Percentiles rank a stretch among this genome's conserved stretches.
Evolutionary conservation across 2,329 filamentous ascomycete species (phyloP).

Genomic region (Juglanconis juglandina): DNA sequence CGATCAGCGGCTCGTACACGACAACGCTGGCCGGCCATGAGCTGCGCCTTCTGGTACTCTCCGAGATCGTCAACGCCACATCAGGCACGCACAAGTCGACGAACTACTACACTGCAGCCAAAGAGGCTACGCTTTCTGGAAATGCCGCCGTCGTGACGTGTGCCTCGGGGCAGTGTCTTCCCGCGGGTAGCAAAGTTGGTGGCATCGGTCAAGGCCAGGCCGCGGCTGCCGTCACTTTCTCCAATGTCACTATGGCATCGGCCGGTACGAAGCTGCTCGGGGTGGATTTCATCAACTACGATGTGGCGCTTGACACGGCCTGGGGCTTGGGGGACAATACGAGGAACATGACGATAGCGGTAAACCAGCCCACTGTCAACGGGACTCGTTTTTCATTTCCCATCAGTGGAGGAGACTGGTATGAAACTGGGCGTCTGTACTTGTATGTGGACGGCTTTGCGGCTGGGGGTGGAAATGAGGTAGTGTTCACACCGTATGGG

Average conservation of each 20-base stretch:
- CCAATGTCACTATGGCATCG: conserved; percentile 27
- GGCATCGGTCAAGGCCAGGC: conserved; percentile 32
- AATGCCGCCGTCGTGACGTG: conserved; percentile 34
- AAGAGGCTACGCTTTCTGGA: conserved; percentile 34
- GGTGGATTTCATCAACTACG: conserved; percentile 52
- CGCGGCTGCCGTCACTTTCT: conserved; percentile 30
- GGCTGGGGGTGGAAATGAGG: conserved; percentile 34
- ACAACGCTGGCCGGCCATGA: conserved; percentile 36
- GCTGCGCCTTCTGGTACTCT: conserved; percentile 36
- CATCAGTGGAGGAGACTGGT: conserved; percentile 48
- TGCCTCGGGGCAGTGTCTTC: conserved; percentile 36
- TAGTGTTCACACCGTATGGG: conserved; percentile 31
- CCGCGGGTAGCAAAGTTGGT: conserved; percentile 40
- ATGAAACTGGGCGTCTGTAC: conserved; percentile 42
- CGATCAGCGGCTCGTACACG: conserved; percentile 30
- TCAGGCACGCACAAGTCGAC: conserved; percentile 18
- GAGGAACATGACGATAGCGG: conserved; percentile 45
- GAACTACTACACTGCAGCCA: conserved; percentile 37
- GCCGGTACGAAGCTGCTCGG: conserved; percentile 38
- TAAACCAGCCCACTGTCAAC: conserved; percentile 41
- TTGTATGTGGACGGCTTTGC: conserved; percentile 45
- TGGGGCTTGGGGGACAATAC: conserved; percentile 46
- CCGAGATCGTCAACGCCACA: conserved; percentile 27
- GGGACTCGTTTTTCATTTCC: conserved; percentile 44
- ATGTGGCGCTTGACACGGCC: conserved; percentile 39